Conservation (phyloP, 2,329 filamentous ascomycete genomes). For the Hypoxylon rubiginosum region DNA sequence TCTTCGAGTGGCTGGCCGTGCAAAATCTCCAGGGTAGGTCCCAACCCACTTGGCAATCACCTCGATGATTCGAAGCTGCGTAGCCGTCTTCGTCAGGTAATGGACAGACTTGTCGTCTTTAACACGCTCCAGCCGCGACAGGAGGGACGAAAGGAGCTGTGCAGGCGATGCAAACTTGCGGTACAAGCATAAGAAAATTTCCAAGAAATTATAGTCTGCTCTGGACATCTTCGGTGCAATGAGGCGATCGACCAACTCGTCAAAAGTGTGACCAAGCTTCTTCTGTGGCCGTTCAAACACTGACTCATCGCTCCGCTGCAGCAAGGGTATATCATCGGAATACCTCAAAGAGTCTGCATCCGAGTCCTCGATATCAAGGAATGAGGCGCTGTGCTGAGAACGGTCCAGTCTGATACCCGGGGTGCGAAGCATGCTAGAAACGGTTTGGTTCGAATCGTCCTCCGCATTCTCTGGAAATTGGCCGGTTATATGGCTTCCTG, state of each 20-base stretch:
- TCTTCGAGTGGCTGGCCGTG: conserved; percentile 78
- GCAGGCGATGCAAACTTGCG: conserved; percentile 90
- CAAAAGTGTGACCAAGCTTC: conserved; percentile 68
- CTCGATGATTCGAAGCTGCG: conserved; percentile 86
- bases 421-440: conserved; percentile 64
- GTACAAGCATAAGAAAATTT: conserved; percentile 92
- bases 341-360: conserved; percentile 75
- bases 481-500: conserved; percentile 50
- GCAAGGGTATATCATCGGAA: conserved; percentile 75
- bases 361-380: conserved; percentile 78
- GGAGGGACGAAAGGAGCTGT: conserved; percentile 81
- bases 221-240: conserved; percentile 85
- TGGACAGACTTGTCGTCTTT: conserved; percentile 75
- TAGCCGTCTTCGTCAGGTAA: conserved; percentile 81
- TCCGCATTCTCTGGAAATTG: conserved; percentile 59
- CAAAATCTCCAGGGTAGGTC: conserved; percentile 93
- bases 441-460: conserved; percentile 60
- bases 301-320: conserved; percentile 75
- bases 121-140: conserved; percentile 79
- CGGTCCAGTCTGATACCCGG: conserved; percentile 67
- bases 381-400: conserved; percentile 63
- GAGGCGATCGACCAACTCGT: conserved; percentile 88
- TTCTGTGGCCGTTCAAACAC: conserved; percentile 67
- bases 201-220: conserved; percentile 87
- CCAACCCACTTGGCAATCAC: conserved; percentile 91